Conservation (phyloP, 163 green algal species). For the Scenedesmus sp. region DNA sequence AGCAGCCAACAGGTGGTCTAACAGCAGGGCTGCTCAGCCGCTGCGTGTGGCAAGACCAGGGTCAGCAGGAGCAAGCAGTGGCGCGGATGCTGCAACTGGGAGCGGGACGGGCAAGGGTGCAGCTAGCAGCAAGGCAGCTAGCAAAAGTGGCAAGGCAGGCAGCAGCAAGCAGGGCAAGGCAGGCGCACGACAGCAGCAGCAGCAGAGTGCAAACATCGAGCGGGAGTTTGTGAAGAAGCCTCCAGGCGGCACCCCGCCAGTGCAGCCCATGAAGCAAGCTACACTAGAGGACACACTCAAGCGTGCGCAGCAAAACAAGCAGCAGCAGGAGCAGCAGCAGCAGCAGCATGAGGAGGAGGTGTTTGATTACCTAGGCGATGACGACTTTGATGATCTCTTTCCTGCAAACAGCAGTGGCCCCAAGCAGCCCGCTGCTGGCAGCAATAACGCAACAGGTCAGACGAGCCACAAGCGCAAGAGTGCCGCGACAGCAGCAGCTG, state of each 20-base stretch:
- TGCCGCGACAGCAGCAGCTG: neutral
- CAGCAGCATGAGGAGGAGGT: neutral
- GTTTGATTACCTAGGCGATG: neutral
- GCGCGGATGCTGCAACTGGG: neutral
- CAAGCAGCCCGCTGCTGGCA: neutral
- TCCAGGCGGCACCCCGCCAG: neutral
- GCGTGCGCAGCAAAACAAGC: neutral
- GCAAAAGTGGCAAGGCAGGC: neutral
- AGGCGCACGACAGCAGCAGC: neutral
- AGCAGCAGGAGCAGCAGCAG: constrained; percentile 14
- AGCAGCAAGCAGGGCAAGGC: neutral
- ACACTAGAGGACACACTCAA: constrained; percentile 16
- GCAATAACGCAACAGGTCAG: neutral
- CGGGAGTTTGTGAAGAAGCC: neutral
- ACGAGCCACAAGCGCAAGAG: constrained; percentile 13
- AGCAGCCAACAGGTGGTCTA: neutral
- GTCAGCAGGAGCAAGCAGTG: neutral
- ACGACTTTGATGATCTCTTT: neutral
- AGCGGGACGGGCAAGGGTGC: neutral
- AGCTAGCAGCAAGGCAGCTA: neutral
- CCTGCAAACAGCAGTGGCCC: neutral
- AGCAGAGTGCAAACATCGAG: neutral
- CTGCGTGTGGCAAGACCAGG: neutral
- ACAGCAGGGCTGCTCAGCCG: neutral
- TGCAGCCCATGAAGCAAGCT: constrained; percentile 5